A percentile compares a stretch with the other conserved stretches of the same genome.
These are phyloP conservation scores for Botryotinia narcissicola DNA, from an alignment of 2,329 filamentous ascomycete genomes.

Conservation along the genomic window DNA sequence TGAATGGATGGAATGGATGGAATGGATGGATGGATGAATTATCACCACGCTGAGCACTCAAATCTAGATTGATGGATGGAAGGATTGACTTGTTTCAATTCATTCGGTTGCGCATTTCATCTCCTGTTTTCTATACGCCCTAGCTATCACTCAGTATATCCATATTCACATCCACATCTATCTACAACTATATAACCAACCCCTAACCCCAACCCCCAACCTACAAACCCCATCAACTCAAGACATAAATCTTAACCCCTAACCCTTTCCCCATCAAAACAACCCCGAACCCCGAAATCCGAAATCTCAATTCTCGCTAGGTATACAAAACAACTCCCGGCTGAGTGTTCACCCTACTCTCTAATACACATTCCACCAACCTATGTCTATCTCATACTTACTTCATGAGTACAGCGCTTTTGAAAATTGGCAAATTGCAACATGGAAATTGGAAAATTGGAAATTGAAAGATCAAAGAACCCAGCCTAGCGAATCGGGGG, in stretches of 20 bases:
- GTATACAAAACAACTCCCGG: background rate
- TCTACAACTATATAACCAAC: too few species aligned
- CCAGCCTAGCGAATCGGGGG: background rate
- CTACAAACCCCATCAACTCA: too few species aligned
- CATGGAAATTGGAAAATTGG: too few species aligned
- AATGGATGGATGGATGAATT: background rate
- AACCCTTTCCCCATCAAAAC: too few species aligned
- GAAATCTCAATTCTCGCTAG: too few species aligned
- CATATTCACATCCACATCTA: too few species aligned
- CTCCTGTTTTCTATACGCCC: background rate
- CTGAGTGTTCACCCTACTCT: background rate
- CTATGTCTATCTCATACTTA: background rate
- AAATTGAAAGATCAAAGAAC: background rate
- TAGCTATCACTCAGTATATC: too few species aligned
- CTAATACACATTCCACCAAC: rapidly evolving
- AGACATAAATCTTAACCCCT: too few species aligned
- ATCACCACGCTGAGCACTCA: too few species aligned
- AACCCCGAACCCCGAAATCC: too few species aligned
- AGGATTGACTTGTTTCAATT: background rate
- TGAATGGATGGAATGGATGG: background rate
- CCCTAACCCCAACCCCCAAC: too few species aligned
- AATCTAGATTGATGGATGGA: too few species aligned
- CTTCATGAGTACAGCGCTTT: background rate
- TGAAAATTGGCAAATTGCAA: background rate
- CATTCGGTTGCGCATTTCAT: background rate